Evolutionary conservation across 1,284 basidiomycete genomes (phyloP), one percentile per base, ranked within the genome.

Genomic region (Pseudozyma pruni): DNA sequence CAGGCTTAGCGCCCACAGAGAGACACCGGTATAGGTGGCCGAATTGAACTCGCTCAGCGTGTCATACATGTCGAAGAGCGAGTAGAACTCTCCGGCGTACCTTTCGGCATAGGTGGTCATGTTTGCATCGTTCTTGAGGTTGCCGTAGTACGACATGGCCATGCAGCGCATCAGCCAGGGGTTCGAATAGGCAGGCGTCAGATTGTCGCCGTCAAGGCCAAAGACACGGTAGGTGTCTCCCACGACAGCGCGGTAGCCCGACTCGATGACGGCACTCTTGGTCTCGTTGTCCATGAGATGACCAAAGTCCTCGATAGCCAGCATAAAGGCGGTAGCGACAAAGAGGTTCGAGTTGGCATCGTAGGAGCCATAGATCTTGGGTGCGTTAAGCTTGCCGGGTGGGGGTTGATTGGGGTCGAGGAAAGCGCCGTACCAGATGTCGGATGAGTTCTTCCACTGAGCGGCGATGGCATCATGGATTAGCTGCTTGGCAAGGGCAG

Each of bases 81-180:
- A 27, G 50, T 53, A 64, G 55, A 64, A 64, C 29, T 64, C 61
- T 34, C 27, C 43, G 17, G 61, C 61, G 37, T 64, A 64, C 31
- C 27, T 37, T 23, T 64, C 54, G 9, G 61, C 61, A n/a, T 52
- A 52, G 39, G 20, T 43, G 40, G 61, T 58, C 61, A 64, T 64
- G 50, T 64, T 64, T 44, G 34, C 35, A 22, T 64, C 61, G 11
- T 49, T 34, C 55, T 64, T 64, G 54, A 64, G 55, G 25, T 64
- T 31, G 17, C 61, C 61, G 25, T 64, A 64, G 54, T 64, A 64
- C 19, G 54, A 39, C 61, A 64, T 64, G 33, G 61, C 55, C 50
- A 64, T 64, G 54, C 61, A 64, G 10, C 61, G 31, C 61, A 64
- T 64, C 27, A 64, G 45, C 61, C 61, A 64, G 4, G 61, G 61